Base-by-base conservation (phyloP, 192 early-diverging fungal genomes). In the Coemansia reversa region DNA sequence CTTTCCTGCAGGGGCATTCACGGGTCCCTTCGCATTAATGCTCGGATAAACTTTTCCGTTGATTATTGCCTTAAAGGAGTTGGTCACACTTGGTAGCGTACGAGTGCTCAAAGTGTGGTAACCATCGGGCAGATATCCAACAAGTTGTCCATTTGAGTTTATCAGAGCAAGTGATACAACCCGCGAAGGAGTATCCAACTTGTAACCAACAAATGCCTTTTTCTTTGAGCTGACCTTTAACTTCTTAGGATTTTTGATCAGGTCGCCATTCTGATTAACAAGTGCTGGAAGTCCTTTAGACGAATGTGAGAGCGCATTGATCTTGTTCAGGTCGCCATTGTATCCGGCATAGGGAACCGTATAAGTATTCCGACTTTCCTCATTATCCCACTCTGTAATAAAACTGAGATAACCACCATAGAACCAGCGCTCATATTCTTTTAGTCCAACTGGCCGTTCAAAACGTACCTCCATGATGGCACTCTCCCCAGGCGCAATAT, bases 351-450 rank as follows among this genome's bases (percentile, higher is more conserved):
- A 84, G 0, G 82, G 82, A 28, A 84, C 60, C n/a, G 55, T 57
- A 28, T 65, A 51, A 28, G 28, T 60, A 2, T 19, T 53, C 7
- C 7, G 20, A 0, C 8, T 18, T 5, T 5, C 33, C 6, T 58
- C 66, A 19, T 57, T 42, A 0, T 69, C 66, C 72, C 67, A 74
- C 16, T 32, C 39, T 7, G 71, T 20, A 18, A 52, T 72, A 51
- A 81, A 66, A 45, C 69, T 58, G 28, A 77, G 23, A 32, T 68
- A 79, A 0, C 82, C 82, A 32, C 82, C 74, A 27, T 80, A 84
- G 60, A 80, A 76, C 82, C 82, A 84, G 16, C 63, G 62, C n/a
- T 75, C 78, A 0, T 32, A 59, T 25, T 74, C 65, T 4, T 52
- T 25, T 27, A 84, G 61, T 0, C 67, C 70, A 9, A 22, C 12